Evolutionary conservation across 2,329 filamentous ascomycete species (phyloP).

Genomic region (Coniochaeta sp.): DNA sequence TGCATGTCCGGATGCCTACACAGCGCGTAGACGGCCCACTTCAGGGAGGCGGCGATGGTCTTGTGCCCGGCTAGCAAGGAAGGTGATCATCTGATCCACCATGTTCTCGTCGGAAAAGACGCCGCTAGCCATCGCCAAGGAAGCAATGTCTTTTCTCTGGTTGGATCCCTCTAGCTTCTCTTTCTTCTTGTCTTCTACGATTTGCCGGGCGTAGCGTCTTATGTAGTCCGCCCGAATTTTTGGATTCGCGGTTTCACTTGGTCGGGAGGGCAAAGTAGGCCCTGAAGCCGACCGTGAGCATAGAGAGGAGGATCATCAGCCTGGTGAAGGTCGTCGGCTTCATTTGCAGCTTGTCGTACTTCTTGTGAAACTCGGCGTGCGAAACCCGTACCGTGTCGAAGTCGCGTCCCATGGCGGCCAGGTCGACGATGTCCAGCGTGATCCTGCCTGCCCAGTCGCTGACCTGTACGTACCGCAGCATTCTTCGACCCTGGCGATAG

Average conservation of each 20-base stretch:
- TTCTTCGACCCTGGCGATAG: slow-evolving; percentile 13
- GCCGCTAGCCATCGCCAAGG: slow-evolving; percentile 69
- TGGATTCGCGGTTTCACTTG: too few species aligned
- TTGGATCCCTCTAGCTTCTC: slow-evolving; percentile 29
- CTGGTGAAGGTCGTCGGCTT: too few species aligned
- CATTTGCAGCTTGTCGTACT: slow-evolving; percentile 35
- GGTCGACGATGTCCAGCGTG: slow-evolving; percentile 69
- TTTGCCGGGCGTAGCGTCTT: slow-evolving; percentile 59
- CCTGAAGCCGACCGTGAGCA: too few species aligned
- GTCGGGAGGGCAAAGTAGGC: too few species aligned
- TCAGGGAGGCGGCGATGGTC: slow-evolving; percentile 69
- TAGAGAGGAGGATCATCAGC: too few species aligned
- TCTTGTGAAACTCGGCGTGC: too few species aligned
- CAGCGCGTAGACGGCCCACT: slow-evolving; percentile 70
- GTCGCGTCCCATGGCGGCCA: slow-evolving; percentile 63
- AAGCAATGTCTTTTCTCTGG: slow-evolving; percentile 66
- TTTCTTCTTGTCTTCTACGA: slow-evolving; percentile 67
- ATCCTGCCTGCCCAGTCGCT: slow-evolving; percentile 57
- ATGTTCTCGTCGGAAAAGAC: slow-evolving; percentile 72
- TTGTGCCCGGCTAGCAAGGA: slow-evolving; percentile 77
- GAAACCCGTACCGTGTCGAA: slow-evolving; percentile 60
- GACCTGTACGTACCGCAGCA: slow-evolving; percentile 50
- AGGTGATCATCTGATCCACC: slow-evolving; percentile 87
- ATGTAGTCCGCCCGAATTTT: slow-evolving; percentile 45
- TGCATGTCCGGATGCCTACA: slow-evolving; percentile 59